These are phyloP conservation scores for Chlorella ohadii DNA, from an alignment of 139 green algal genomes.

Conservation along the genomic window DNA sequence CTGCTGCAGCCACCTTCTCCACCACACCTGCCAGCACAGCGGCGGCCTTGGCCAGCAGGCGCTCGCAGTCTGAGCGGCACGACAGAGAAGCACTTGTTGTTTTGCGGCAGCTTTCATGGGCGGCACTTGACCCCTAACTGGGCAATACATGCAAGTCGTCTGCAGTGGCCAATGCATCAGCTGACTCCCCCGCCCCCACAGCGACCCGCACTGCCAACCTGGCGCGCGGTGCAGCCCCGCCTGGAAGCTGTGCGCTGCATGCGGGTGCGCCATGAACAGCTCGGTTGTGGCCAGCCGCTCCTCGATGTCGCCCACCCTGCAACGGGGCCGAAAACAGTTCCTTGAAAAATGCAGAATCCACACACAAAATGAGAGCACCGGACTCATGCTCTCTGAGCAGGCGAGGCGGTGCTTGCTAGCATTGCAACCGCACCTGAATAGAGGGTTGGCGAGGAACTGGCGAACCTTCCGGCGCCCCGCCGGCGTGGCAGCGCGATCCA, in stretches of 20 bases:
- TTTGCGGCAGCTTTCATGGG: too few species aligned
- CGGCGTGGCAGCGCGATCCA: constrained; percentile 51
- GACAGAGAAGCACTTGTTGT: too few species aligned
- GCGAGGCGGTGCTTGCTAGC: too few species aligned
- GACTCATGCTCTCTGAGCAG: too few species aligned
- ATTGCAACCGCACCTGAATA: constrained; percentile 37
- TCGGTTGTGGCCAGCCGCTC: constrained; percentile 32
- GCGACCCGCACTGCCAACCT: too few species aligned
- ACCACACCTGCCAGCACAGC: constrained; percentile 27
- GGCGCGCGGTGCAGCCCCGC: neutral
- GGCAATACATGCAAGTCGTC: too few species aligned
- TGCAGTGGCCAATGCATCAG: too few species aligned
- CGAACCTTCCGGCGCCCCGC: constrained; percentile 48
- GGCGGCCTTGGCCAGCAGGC: constrained; percentile 30
- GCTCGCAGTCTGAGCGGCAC: constrained; percentile 38
- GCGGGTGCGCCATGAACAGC: constrained; percentile 30
- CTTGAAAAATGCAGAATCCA: too few species aligned
- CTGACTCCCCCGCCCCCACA: too few species aligned
- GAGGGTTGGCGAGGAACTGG: constrained; percentile 57
- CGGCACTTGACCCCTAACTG: too few species aligned
- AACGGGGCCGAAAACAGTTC: too few species aligned
- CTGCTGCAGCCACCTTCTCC: constrained; percentile 2
- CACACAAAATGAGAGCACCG: too few species aligned
- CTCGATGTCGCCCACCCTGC: constrained; percentile 39
- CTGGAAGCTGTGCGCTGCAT: constrained; percentile 45